Conservation (phyloP, 2,329 filamentous ascomycete genomes). For the Cadophora gregata region DNA sequence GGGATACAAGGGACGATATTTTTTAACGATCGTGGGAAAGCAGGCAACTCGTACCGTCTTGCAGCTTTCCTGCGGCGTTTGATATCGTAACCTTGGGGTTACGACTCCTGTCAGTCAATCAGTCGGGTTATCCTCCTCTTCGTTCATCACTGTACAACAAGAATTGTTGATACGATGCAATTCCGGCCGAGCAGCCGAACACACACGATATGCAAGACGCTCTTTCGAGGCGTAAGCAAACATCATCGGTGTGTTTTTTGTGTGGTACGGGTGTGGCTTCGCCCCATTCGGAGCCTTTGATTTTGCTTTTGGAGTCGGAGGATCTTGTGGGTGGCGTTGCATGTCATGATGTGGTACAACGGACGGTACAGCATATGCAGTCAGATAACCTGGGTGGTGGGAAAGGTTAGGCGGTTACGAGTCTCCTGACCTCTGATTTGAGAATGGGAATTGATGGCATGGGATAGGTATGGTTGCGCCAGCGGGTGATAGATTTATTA, state of each 20-base stretch:
- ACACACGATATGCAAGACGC: neutral
- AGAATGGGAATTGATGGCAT: neutral
- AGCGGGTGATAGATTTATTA: no score
- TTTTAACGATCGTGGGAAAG: no score
- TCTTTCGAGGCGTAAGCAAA: neutral
- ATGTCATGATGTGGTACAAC: constrained; percentile 9
- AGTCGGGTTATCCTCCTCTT: no score
- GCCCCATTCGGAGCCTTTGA: neutral
- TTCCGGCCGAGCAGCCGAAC: neutral
- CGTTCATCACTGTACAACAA: no score
- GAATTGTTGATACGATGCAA: neutral
- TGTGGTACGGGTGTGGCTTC: neutral
- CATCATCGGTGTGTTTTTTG: neutral
- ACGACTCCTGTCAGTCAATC: no score
- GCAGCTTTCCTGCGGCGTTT: no score
- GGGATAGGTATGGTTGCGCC: neutral
- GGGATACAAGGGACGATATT: no score
- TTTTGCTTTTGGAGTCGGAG: neutral
- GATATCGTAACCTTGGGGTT: no score
- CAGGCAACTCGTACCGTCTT: no score
- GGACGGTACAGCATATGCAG: neutral
- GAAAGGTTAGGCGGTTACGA: constrained; percentile 9
- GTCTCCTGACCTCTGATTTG: neutral
- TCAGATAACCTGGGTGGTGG: constrained; percentile 8
- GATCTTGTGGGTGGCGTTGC: neutral